Conservation (phyloP, 2,329 filamentous ascomycete genomes). For the Berkeleyomyces rouxiae region DNA sequence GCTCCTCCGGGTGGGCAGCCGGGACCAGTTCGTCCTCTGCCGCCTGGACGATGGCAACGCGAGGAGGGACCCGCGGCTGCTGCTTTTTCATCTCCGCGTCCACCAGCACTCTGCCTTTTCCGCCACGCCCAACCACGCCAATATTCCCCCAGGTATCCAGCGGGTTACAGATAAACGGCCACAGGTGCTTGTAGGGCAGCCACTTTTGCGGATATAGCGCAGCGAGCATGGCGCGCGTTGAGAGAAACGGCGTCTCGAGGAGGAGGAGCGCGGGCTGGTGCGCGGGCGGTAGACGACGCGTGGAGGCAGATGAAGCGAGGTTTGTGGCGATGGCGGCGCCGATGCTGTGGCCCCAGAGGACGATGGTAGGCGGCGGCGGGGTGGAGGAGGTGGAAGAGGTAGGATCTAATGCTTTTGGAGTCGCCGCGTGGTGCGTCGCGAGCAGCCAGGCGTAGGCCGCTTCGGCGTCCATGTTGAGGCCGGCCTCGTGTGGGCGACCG, state of each 20-base stretch:
- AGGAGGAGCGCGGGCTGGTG: constrained; percentile 31
- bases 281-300: not conserved
- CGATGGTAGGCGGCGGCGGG: constrained; percentile 24
- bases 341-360: constrained; percentile 66
- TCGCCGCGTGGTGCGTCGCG: constrained; percentile 21
- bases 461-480: constrained; percentile 51
- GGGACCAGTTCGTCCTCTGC: constrained; percentile 44
- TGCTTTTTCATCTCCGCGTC: too few species aligned
- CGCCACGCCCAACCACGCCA: constrained; percentile 22
- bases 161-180: constrained; percentile 54
- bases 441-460: constrained; percentile 48
- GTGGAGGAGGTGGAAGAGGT: constrained; percentile 3
- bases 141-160: constrained; percentile 39
- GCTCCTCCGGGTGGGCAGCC: constrained; percentile 28
- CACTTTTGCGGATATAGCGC: constrained; percentile 63
- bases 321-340: constrained; percentile 55
- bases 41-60: constrained; percentile 36
- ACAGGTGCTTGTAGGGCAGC: constrained; percentile 60
- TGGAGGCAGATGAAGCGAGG: constrained; percentile 28
- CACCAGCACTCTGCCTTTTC: constrained; percentile 17
- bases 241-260: constrained; percentile 62
- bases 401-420: constrained; percentile 7
- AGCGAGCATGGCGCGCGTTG: constrained; percentile 51
- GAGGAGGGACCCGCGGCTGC: constrained; percentile 17
- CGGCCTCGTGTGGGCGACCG: constrained; percentile 51